phyloP scores from a whole-genome alignment of 176 grass and related monocot species.

The Oryza officinalis region DNA sequence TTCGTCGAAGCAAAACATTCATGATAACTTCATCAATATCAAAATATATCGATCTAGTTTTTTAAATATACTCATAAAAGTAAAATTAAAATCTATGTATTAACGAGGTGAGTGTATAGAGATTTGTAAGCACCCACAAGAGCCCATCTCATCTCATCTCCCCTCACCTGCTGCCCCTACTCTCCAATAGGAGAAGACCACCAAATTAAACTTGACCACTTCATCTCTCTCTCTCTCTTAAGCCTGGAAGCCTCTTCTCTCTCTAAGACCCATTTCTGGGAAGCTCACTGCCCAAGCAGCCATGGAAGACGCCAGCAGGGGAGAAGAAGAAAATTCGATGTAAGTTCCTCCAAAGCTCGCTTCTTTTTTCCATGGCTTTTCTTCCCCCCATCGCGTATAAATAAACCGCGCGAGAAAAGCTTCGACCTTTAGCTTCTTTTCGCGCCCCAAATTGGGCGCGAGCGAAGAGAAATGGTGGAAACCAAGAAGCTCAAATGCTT shows the following conservation, averaged over 20 bases:
- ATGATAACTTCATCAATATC: too few relatives aligned
- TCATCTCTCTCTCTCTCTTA: background rate
- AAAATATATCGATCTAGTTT: too few relatives aligned
- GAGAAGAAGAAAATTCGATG: conserved; percentile 65
- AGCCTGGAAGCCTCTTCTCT: background rate
- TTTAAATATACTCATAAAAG: too few relatives aligned
- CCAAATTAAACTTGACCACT: conserved; percentile 50
- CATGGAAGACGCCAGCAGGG: conserved; percentile 48
- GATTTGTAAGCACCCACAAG: too few relatives aligned
- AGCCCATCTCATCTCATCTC: background rate
- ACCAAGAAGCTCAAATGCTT: conserved; percentile 34
- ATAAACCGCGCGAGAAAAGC: conserved; percentile 18
- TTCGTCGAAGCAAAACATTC: too few relatives aligned
- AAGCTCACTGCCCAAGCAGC: conserved; percentile 37
- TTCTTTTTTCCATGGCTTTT: conserved; percentile 44
- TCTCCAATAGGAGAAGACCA: background rate
- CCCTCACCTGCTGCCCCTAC: background rate
- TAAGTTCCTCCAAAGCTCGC: conserved; percentile 42
- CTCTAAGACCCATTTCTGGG: conserved; percentile 23
- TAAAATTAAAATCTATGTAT: too few relatives aligned
- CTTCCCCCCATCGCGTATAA: conserved; percentile 18
- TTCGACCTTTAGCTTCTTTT: conserved; percentile 1
- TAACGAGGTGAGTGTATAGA: too few relatives aligned
- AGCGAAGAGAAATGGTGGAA: background rate
- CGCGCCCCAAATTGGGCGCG: conserved; percentile 4